phyloP scores from a whole-genome alignment of 2,329 filamentous ascomycete species.

The Tolypocladium amazonense region DNA sequence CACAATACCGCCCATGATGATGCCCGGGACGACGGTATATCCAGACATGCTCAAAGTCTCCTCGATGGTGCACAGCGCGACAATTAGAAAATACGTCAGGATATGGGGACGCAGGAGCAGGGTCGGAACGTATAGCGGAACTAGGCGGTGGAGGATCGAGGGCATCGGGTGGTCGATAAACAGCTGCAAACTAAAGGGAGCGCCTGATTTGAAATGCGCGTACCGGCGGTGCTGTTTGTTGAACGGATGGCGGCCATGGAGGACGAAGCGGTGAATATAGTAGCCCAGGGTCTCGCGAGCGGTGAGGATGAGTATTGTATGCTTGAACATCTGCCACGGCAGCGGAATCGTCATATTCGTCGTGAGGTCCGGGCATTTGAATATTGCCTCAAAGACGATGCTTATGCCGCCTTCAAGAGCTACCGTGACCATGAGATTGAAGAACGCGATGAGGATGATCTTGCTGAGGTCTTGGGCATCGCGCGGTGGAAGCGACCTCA shows the following conservation, averaged over 20 bases:
- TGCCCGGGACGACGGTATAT: slow-evolving; percentile 48
- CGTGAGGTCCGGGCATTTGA: slow-evolving; percentile 10
- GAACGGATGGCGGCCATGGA: slow-evolving; percentile 43
- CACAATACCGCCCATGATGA: slow-evolving; percentile 40
- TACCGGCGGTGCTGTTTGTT: slow-evolving; percentile 31
- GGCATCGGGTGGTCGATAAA: slow-evolving; percentile 59
- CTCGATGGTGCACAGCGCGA: slow-evolving; percentile 52
- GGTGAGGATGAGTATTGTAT: slow-evolving; percentile 4
- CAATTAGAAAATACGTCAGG: slow-evolving; percentile 59
- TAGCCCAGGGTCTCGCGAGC: slow-evolving; percentile 55
- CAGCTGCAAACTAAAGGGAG: slow-evolving; percentile 51
- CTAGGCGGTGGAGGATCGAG: slow-evolving; percentile 50
- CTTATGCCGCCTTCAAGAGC: neutral
- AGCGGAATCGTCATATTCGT: neutral
- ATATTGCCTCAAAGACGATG: neutral
- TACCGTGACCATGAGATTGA: slow-evolving; percentile 20
- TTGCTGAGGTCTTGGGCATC: slow-evolving; percentile 20
- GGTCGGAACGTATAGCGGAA: slow-evolving; percentile 57
- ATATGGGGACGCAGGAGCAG: slow-evolving; percentile 58
- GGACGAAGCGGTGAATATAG: slow-evolving; percentile 59
- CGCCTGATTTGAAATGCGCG: slow-evolving; percentile 42
- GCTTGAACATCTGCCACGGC: neutral
- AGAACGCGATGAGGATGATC: slow-evolving; percentile 28
- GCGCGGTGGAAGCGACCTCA: slow-evolving; percentile 36
- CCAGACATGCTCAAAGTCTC: slow-evolving; percentile 59